Evolutionary conservation across 2,329 filamentous ascomycete genomes (phyloP), one percentile per base, ranked within the genome.

Genomic region (Magnaporthales sp.): DNA sequence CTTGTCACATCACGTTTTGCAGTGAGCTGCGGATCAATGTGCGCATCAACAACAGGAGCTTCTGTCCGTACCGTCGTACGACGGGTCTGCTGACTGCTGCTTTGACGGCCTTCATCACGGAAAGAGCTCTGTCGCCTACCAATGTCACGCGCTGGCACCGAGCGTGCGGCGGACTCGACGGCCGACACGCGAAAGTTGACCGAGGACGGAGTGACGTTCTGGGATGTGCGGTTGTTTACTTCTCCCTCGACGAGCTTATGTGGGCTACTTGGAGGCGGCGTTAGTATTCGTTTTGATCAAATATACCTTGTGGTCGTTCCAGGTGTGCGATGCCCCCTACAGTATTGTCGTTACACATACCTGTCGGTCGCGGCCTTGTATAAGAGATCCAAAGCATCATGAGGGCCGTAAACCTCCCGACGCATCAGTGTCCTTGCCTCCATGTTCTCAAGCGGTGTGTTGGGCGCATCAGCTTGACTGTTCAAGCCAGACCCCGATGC

Each of bases 351-450:
- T 31, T 6, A 61, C 54, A 73, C 73, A 67, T 60, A 75, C 74
- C 82, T 86, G 74, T 89, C 84, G 56, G 86, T 89, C 31, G 87
- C 93, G 24, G 93, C 94, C 78, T 96, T 93, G 74, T 96, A 96
- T 19, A 98, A 84, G 67, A 97, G 82, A 76, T 97, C 93, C 63
- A 98, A 83, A 27, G 94, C 94, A 80, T 98, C 94, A 74, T 97
- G 93, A 3, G 92, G 93, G 46, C 93, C 93, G 76, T 93, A 96
- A 61, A 98, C 88, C 71, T 92, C 91, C 66, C 80, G 82, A 32
- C 86, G 80, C 86, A 89, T 89, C 67, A 89, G 85, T 9, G 82
- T 81, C 73, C 86, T 84, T 26, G 87, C 87, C 76, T 89, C 87
- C 6, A 86, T 77, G 72, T 89, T 89, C 74, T 89, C 86, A 26